Evolutionary conservation across 1,139 yeast genomes (phyloP), one percentile per base, ranked within the genome.

Genomic region (Debaryomyces subglobosus): DNA sequence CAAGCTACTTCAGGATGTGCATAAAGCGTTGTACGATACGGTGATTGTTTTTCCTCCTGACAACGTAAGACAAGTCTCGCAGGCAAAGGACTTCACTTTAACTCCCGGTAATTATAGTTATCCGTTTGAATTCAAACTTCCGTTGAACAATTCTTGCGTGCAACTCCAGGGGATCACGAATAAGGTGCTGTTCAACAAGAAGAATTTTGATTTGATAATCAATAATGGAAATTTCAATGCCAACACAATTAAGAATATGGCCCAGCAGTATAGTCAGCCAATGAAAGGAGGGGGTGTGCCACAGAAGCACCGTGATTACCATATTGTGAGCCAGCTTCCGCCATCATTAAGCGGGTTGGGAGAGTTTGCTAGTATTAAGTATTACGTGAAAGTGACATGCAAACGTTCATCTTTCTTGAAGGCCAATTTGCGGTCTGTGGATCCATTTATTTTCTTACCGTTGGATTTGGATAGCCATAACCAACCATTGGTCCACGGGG

Each of bases 1-100:
- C 16, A 64, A 62, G 43, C 36, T 61, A 2, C 50, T 73, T 1
- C 62, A 55, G 34, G 89, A 84, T 58, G 65, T 67, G 13, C 89
- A 85, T 63, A 77, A 78, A 54, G 72, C 84, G 13, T 67, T 85
- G 38, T 84, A 84, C 55, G 80, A 81, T 48, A 76, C 84, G 0
- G 53, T 63, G 40, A 74, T 82, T 1, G 84, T 84, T 23, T 85
- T 84, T 55, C 89, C 90, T 0, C 86, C 89, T 0, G 71, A 67
- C 25, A 80, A 82, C 45, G 71, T 84, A 24, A 65, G 81, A 10
- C 60, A 70, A 38, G 80, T 77, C 1, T 71, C 82, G 18, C 67
- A 67, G 43, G 71, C 80, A 4, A 74, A 75, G 50, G 84, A 81
- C 46, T 84, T 78, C 61, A 84, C 89, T 0, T 66, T 85, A 49